Conservation (phyloP, 495 filamentous ascomycete species). For the Chlorociboria aeruginascens region DNA sequence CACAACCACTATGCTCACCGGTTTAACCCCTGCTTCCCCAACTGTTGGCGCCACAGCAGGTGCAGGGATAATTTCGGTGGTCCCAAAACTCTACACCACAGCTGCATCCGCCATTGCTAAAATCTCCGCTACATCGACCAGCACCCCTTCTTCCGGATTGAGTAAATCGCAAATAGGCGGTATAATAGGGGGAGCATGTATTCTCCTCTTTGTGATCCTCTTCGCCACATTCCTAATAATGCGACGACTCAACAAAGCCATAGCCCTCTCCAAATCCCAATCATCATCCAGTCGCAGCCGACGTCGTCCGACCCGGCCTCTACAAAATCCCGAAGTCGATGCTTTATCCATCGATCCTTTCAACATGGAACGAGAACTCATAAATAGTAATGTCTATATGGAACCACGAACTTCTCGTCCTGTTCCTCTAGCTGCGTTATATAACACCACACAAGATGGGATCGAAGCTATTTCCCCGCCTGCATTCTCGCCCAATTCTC, state of each 20-base stretch:
- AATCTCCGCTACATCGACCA: not conserved
- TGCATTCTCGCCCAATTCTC: slow-evolving; percentile 8
- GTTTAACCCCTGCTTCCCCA: slow-evolving; percentile 1
- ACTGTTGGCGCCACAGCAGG: slow-evolving; percentile 1
- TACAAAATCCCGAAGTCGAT: slow-evolving; percentile 7
- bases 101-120: slow-evolving; percentile 9
- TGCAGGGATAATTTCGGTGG: not conserved
- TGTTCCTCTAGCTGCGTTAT: not conserved
- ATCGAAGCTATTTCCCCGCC: slow-evolving; percentile 8
- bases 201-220: slow-evolving; percentile 11
- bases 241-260: slow-evolving; percentile 12
- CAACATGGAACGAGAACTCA: slow-evolving; percentile 12
- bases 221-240: slow-evolving; percentile 12
- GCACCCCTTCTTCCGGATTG: slow-evolving; percentile 3
- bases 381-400: slow-evolving; percentile 1
- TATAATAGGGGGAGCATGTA: slow-evolving; percentile 15
- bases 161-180: slow-evolving; percentile 12
- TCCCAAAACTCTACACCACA: slow-evolving; percentile 4
- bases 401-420: not conserved
- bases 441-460: slow-evolving; percentile 4
- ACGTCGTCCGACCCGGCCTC: not conserved
- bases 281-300: slow-evolving; percentile 3
- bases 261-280: slow-evolving; percentile 4
- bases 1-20: slow-evolving; percentile 10
- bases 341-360: slow-evolving; percentile 14